Evolutionary conservation across 345 rosid species (phyloP).

Genomic region (Eucalyptus marginata): DNA sequence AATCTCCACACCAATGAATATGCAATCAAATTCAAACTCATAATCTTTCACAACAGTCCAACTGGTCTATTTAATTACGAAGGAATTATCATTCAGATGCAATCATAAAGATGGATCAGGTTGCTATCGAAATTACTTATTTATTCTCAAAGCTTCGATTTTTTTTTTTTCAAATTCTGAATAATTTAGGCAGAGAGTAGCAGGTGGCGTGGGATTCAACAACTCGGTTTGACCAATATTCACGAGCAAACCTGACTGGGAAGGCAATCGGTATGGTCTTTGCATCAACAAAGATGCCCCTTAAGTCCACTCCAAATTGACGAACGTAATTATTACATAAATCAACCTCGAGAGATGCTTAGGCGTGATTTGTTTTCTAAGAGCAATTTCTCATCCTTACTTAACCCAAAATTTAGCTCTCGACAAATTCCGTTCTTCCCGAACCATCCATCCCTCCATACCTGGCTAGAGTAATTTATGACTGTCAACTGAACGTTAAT

Average conservation of each 20-base stretch:
- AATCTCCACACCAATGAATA: no score
- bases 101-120: not conserved
- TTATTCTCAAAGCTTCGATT: not conserved
- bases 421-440: not conserved
- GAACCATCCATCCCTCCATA: not conserved
- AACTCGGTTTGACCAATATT: not conserved
- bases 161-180: not conserved
- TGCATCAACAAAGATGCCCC: not conserved
- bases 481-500: no score
- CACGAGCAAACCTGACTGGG: not conserved
- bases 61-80: not conserved
- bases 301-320: not conserved
- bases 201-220: not conserved
- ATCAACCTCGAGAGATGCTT: not conserved
- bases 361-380: not conserved
- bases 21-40: no score
- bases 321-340: not conserved
- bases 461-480: not conserved
- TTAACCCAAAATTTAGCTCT: not conserved
- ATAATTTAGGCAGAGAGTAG: not conserved
- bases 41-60: not conserved
- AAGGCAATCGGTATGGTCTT: not conserved
- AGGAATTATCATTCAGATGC: not conserved
- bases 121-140: not conserved
- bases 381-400: not conserved